Evolutionary conservation across 192 early-diverging fungal species (phyloP), one percentile per base, ranked within the genome.

Genomic region (Backusella morwellensis): DNA sequence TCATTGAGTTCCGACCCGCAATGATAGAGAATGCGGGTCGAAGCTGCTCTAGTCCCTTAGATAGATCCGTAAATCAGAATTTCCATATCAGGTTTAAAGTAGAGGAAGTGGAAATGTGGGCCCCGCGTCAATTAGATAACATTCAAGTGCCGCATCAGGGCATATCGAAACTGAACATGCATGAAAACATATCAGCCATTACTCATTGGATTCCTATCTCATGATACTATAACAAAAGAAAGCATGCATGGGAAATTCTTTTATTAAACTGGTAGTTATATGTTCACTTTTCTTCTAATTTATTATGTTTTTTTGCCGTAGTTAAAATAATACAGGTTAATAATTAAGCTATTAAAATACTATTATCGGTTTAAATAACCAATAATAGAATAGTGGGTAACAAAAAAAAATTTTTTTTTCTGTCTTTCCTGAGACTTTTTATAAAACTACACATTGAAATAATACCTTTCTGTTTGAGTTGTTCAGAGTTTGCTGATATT

Each of bases 11-110:
- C 56, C 56, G 56, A 63, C 56, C 56, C 23, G 23, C 56, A 63
- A 1, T 63, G 56, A 63, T 63, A 63, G n/a, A 63, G 56, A 63
- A 63, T n/a, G 56, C 56, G 56, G 26, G 56, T 63, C 56, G 56
- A 19, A 50, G 17, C 47, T 50, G 19, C 1, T 5, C 15, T 50
- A 44, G 42, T n/a, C 54, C 9, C 54, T 26, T 12, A 9, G 26
- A 14, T 63, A 63, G 21, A 63, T 63, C 9, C 9, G 9, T 29
- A 63, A 63, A 63, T 63, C 56, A 63, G 26, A 63, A 12, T 29
- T 63, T 63, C 56, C 26, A 29, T 63, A 63, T 63, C 56, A 63
- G 23, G 56, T 63, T 26, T 63, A 63, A 63, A 63, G 23, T 63
- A 26, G 12, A 63, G 26, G 26, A 26, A 56, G 54, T 56, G 54